Conservation (phyloP, 768 basidiomycete genomes). For the Auriscalpium microsporum region DNA sequence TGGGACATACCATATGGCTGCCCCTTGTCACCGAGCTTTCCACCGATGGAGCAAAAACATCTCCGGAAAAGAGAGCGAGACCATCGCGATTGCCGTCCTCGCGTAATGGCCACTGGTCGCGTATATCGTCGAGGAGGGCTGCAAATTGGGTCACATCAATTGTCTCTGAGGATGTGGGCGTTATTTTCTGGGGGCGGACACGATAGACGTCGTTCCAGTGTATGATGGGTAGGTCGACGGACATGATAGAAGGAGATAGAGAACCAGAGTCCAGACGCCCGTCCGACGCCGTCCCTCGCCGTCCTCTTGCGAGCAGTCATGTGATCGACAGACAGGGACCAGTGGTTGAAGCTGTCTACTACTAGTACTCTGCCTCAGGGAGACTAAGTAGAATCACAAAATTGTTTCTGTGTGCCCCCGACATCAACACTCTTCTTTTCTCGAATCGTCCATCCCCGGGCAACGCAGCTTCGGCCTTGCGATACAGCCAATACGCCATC, state of each 20-base stretch:
- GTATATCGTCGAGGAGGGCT: slow-evolving; percentile 55
- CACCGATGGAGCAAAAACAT: slow-evolving; percentile 79
- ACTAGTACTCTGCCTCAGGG: neutral
- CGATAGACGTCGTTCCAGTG: slow-evolving; percentile 86
- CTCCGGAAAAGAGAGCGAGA: slow-evolving; percentile 79
- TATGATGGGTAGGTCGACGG: slow-evolving; percentile 33
- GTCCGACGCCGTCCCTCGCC: too few relatives aligned
- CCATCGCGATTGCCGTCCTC: slow-evolving; percentile 55
- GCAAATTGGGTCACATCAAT: slow-evolving; percentile 85
- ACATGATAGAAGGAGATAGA: slow-evolving; percentile 19
- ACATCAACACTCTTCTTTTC: slow-evolving; percentile 52
- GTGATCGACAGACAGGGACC: too few relatives aligned
- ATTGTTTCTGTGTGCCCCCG: slow-evolving; percentile 66
- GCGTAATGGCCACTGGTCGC: slow-evolving; percentile 44
- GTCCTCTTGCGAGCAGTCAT: neutral
- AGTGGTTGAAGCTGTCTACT: too few relatives aligned
- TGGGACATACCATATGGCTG: slow-evolving; percentile 69
- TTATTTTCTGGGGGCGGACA: slow-evolving; percentile 64
- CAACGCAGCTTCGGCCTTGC: slow-evolving; percentile 28
- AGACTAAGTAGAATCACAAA: slow-evolving; percentile 47
- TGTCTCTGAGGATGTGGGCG: slow-evolving; percentile 42
- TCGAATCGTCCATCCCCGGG: slow-evolving; percentile 24
- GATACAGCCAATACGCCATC: slow-evolving; percentile 82
- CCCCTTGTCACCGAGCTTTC: slow-evolving; percentile 86
- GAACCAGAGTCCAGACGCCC: neutral